Conservation (phyloP, 805 yeast species). For the Nakazawaea pomicola region DNA sequence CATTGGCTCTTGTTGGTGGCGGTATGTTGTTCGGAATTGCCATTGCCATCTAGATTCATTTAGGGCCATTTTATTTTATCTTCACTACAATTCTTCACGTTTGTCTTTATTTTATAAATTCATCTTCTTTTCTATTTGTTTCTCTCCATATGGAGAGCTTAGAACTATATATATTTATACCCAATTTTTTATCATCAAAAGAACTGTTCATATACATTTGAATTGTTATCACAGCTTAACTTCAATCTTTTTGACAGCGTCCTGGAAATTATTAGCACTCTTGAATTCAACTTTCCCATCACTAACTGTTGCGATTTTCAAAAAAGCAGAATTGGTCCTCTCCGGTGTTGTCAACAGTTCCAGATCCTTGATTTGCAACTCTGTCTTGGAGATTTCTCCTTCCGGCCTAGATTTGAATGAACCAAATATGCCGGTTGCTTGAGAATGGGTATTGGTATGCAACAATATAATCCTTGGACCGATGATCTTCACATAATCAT, state of each 20-base stretch:
- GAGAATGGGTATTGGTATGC: conserved; percentile 35
- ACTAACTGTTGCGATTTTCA: conserved; percentile 41
- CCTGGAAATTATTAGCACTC: conserved; percentile 38
- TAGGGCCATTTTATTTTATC: neutral
- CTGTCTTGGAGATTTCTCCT: conserved; percentile 16
- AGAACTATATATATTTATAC: too few species aligned
- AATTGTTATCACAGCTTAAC: too few species aligned
- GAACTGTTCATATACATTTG: too few species aligned
- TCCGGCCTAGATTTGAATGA: neutral
- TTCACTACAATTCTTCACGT: neutral
- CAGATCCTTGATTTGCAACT: conserved; percentile 18
- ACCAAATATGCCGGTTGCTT: conserved; percentile 18
- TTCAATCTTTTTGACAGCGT: conserved; percentile 23
- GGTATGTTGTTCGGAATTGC: conserved; percentile 3
- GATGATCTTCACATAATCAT: conserved; percentile 40
- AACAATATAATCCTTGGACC: conserved; percentile 52
- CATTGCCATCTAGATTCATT: neutral
- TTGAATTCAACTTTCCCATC: conserved; percentile 37
- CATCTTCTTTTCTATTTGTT: too few species aligned
- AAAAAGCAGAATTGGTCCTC: conserved; percentile 34
- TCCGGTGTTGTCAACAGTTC: conserved; percentile 19
- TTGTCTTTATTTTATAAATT: neutral
- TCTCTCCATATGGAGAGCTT: too few species aligned
- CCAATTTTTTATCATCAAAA: too few species aligned
- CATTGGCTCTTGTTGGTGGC: conserved; percentile 18